phyloP scores from a whole-genome alignment of 495 filamentous ascomycete genomes.

The Podospora sp. region DNA sequence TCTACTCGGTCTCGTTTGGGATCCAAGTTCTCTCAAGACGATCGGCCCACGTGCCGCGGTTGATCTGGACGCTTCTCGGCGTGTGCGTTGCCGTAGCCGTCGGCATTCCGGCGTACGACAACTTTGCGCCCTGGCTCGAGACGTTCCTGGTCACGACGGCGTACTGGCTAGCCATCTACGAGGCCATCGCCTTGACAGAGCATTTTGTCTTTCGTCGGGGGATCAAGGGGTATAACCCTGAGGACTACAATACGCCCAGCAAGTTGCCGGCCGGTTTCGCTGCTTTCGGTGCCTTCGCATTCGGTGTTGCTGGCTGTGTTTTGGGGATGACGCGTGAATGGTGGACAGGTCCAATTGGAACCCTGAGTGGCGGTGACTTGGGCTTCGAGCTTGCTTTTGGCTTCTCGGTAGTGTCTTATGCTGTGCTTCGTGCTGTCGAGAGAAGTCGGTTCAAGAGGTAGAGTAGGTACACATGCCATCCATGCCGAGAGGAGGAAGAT shows the following conservation, averaged over 20 bases:
- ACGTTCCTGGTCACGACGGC: not conserved
- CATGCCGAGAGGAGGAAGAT: no score
- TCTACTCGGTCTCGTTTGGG: slow-evolving; percentile 1
- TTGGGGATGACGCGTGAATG: not conserved
- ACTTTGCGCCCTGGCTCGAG: not conserved
- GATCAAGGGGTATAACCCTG: not conserved
- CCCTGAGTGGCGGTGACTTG: not conserved
- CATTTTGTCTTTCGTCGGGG: not conserved
- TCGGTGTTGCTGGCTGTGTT: not conserved
- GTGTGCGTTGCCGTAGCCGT: not conserved
- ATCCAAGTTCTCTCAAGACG: not conserved
- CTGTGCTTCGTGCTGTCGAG: not conserved
- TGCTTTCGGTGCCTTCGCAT: not conserved
- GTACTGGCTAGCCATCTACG: not conserved
- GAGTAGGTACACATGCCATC: not conserved
- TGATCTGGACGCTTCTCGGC: not conserved
- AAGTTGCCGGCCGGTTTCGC: not conserved
- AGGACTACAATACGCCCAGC: not conserved
- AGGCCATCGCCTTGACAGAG: not conserved
- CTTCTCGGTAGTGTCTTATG: not conserved
- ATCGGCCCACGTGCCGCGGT: not conserved
- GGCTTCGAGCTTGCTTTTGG: not conserved
- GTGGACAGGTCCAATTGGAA: not conserved
- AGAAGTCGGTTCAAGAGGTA: not conserved
- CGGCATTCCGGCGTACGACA: not conserved